phyloP scores from a whole-genome alignment of 1,284 basidiomycete genomes.

The Apiotrichum gracile region DNA sequence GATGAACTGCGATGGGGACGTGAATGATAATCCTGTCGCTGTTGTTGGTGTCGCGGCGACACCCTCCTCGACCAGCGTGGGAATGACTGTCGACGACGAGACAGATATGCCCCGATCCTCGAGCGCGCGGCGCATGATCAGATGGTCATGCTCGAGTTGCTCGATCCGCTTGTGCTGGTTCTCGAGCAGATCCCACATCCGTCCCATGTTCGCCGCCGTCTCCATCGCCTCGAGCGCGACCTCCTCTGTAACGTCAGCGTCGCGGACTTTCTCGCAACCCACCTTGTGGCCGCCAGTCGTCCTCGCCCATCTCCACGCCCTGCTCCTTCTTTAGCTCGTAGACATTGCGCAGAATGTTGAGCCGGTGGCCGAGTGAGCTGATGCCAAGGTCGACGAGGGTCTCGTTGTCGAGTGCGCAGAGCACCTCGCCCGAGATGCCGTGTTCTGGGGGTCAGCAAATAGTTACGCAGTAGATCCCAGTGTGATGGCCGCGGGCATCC shows the following conservation, averaged over 20 bases:
- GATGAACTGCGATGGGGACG: not conserved
- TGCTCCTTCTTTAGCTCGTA: slow-evolving; percentile 81
- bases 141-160: slow-evolving; percentile 32
- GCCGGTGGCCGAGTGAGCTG: slow-evolving; percentile 73
- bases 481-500: too few species aligned
- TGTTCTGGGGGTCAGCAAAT: slow-evolving; percentile 57
- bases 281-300: slow-evolving; percentile 88
- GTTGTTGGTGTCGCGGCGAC: slow-evolving; percentile 6
- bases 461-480: too few species aligned
- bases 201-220: slow-evolving; percentile 54
- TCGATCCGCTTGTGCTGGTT: slow-evolving; percentile 56
- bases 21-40: not conserved
- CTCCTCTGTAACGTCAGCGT: slow-evolving; percentile 14
- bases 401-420: slow-evolving; percentile 74
- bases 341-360: slow-evolving; percentile 80
- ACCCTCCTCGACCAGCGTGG: slow-evolving; percentile 12
- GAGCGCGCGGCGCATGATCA: slow-evolving; percentile 22
- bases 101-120: slow-evolving; percentile 25
- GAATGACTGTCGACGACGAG: slow-evolving; percentile 16
- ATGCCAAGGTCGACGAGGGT: slow-evolving; percentile 78
- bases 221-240: slow-evolving; percentile 19
- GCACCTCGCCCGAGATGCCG: slow-evolving; percentile 79
- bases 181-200: slow-evolving; percentile 61
- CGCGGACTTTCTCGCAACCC: slow-evolving; percentile 40
- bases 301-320: slow-evolving; percentile 72